Evolutionary conservation across 371 early-diverging fungal genomes (phyloP).

Genomic region (Zychaea mexicana): DNA sequence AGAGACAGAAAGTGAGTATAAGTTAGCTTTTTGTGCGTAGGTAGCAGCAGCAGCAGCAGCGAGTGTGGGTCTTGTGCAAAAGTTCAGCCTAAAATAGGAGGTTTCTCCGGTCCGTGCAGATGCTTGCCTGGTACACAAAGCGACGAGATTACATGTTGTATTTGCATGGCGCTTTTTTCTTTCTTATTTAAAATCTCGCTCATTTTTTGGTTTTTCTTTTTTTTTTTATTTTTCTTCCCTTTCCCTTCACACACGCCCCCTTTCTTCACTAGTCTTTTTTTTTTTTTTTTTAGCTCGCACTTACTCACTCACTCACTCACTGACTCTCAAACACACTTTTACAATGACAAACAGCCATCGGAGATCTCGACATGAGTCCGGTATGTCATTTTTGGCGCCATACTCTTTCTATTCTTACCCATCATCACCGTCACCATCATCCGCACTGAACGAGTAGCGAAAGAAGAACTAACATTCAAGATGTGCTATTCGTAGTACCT

Average conservation of each 20-base stretch:
- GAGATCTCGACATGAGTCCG: constrained; percentile 2
- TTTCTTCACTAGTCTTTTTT: not conserved
- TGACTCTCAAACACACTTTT: not conserved
- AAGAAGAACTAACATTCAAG: not conserved
- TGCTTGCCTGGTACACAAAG: constrained; percentile 20
- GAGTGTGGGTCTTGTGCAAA: constrained; percentile 8
- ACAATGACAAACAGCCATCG: constrained; percentile 9
- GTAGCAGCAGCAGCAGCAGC: not conserved
- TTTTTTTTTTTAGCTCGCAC: not conserved
- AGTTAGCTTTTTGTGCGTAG: not conserved
- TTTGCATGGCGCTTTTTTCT: constrained; percentile 17
- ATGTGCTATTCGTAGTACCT: constrained; percentile 8
- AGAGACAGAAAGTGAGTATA: not conserved
- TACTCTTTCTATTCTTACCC: not conserved
- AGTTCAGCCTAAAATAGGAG: constrained; percentile 9
- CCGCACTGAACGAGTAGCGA: not conserved
- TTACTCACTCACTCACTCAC: not conserved
- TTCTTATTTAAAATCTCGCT: constrained; percentile 10
- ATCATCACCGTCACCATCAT: too few relatives aligned
- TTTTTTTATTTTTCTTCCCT: constrained; percentile 6
- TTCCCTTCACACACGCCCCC: constrained; percentile 3
- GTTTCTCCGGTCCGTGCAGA: constrained; percentile 25
- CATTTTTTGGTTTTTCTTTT: constrained; percentile 3
- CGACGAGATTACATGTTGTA: constrained; percentile 23
- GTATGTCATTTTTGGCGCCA: not conserved